phyloP scores from a whole-genome alignment of 1,139 yeast species.

The Pichia sp. region DNA sequence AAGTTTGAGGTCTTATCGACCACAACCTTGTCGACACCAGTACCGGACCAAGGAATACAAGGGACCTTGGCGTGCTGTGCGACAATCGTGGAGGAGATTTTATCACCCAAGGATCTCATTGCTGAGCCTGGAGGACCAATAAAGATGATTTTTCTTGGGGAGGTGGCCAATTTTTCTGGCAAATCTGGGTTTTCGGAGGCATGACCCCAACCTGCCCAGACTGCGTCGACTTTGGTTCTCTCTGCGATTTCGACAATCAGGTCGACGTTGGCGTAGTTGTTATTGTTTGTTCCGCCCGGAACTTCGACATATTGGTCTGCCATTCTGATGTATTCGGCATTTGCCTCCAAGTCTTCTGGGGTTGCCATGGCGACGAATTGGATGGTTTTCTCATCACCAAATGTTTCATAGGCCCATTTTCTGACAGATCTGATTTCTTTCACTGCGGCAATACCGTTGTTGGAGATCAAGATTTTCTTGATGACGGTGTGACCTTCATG shows the following conservation, averaged over 20 bases:
- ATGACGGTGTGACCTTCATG: constrained; percentile 97
- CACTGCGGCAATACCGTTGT: constrained; percentile 98
- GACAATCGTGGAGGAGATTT: constrained; percentile 93
- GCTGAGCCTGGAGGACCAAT: constrained; percentile 99
- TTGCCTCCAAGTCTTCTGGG: constrained; percentile 94
- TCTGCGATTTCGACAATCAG: constrained; percentile 95
- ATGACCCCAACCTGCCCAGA: constrained; percentile 99
- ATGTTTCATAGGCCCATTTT: constrained; percentile 98
- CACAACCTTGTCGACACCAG: constrained; percentile 81
- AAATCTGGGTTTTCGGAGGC: constrained; percentile 95
- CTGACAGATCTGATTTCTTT: constrained; percentile 95
- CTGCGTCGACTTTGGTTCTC: constrained; percentile 94
- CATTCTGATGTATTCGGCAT: constrained; percentile 97
- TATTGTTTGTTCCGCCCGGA: constrained; percentile 98
- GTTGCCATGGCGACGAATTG: constrained; percentile 98
- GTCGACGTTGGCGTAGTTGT: constrained; percentile 96
- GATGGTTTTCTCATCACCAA: constrained; percentile 90
- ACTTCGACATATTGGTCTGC: constrained; percentile 98
- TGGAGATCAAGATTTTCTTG: constrained; percentile 83
- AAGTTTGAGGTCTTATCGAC: constrained; percentile 65
- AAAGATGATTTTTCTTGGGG: constrained; percentile 82
- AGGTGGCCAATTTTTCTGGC: constrained; percentile 89
- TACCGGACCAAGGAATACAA: constrained; percentile 99
- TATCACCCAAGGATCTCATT: constrained; percentile 98
- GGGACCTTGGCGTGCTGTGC: constrained; percentile 98